These are phyloP conservation scores for Fusarium camptoceras DNA, from an alignment of 2,329 filamentous ascomycete genomes.

Conservation along the genomic window DNA sequence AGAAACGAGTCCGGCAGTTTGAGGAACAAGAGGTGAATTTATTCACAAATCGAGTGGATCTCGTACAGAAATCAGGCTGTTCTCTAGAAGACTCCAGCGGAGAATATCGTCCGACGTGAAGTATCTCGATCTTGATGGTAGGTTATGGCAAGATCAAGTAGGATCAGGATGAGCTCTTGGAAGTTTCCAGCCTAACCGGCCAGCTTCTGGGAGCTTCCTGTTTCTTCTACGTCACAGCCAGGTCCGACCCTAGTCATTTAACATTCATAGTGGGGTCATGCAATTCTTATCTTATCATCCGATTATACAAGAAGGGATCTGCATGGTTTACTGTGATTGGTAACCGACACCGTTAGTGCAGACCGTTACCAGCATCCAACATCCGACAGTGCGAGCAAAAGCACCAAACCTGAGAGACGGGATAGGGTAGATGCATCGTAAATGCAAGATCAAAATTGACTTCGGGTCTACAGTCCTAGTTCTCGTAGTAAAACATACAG, in stretches of 20 bases:
- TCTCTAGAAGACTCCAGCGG: constrained; percentile 29
- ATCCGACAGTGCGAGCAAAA: neutral
- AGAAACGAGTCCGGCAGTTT: constrained; percentile 20
- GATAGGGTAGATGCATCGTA: neutral
- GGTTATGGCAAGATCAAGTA: constrained; percentile 44
- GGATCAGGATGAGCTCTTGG: constrained; percentile 43
- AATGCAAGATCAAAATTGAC: too few relatives aligned
- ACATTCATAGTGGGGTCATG: constrained; percentile 30
- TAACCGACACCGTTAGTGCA: neutral
- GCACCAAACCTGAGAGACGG: neutral
- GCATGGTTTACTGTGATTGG: neutral
- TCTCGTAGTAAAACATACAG: neutral
- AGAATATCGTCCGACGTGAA: constrained; percentile 36
- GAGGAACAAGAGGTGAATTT: constrained; percentile 41
- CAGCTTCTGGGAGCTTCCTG: constrained; percentile 47
- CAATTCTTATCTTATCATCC: constrained; percentile 41
- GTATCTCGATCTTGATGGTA: constrained; percentile 41
- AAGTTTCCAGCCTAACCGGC: constrained; percentile 47
- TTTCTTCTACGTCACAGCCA: constrained; percentile 52
- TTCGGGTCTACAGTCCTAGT: neutral
- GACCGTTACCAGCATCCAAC: constrained; percentile 6
- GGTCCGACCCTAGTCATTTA: constrained; percentile 14
- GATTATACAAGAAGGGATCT: neutral
- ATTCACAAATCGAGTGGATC: constrained; percentile 43
- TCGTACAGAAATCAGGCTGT: constrained; percentile 29